Evolutionary conservation across 2,329 filamentous ascomycete genomes (phyloP).

Genomic region (Ascochyta pisi): DNA sequence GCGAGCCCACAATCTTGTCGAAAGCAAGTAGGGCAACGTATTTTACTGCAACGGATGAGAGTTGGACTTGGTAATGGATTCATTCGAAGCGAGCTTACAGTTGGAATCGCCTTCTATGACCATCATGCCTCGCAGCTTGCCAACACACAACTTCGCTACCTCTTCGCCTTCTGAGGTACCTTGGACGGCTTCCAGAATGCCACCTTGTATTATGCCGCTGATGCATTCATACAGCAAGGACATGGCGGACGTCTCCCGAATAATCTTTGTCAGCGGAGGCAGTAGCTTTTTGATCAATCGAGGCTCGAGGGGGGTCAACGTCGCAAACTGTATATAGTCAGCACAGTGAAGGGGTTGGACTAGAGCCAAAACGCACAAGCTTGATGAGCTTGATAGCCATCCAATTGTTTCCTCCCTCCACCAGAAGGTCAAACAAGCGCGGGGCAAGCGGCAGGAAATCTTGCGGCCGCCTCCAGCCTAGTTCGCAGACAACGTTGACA

Average conservation of each 20-base stretch:
- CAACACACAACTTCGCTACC: constrained; percentile 89
- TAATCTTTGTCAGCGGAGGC: constrained; percentile 88
- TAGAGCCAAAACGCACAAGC: constrained; percentile 65
- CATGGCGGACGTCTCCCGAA: constrained; percentile 95
- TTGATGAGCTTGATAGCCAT: constrained; percentile 99
- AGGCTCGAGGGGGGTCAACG: constrained; percentile 89
- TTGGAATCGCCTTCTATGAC: constrained; percentile 94
- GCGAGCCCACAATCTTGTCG: constrained; percentile 89
- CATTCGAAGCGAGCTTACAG: constrained; percentile 61
- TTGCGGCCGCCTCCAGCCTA: constrained; percentile 90
- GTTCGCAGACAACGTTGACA: constrained; percentile 94
- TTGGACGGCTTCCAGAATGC: constrained; percentile 84
- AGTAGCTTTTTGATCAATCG: constrained; percentile 89
- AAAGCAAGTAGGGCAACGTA: constrained; percentile 95
- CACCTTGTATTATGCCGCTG: constrained; percentile 96
- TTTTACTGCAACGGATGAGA: constrained; percentile 70
- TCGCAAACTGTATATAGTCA: constrained; percentile 74
- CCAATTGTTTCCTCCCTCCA: constrained; percentile 96
- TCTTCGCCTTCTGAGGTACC: constrained; percentile 85
- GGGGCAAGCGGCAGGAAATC: constrained; percentile 94
- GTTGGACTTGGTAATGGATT: constrained; percentile 8
- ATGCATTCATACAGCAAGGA: constrained; percentile 98
- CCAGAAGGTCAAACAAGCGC: constrained; percentile 87
- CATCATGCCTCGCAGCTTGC: constrained; percentile 92
- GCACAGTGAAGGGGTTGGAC: background rate